Evolutionary conservation across 2,329 filamentous ascomycete genomes (phyloP).

Genomic region (Raffaelea albimanens): DNA sequence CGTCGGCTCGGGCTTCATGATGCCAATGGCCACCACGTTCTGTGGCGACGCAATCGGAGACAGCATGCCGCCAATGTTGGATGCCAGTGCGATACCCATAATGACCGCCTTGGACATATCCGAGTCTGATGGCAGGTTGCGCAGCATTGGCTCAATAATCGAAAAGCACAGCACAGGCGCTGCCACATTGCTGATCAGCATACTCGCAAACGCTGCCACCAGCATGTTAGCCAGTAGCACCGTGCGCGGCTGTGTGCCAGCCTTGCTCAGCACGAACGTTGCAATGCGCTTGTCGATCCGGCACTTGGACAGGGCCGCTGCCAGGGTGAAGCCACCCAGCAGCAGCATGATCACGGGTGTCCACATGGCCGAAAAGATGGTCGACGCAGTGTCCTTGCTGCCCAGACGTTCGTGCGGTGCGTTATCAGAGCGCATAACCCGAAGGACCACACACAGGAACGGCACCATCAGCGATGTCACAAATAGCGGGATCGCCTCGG

Average conservation of each 20-base stretch:
- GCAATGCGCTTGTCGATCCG: conserved; percentile 97
- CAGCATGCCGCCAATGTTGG: conserved; percentile 92
- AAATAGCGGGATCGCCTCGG: conserved; percentile 94
- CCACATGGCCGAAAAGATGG: conserved; percentile 96
- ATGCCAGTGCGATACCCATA: conserved; percentile 86
- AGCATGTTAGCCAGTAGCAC: conserved; percentile 98
- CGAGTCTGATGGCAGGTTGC: conserved; percentile 82
- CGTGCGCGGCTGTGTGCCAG: conserved; percentile 78
- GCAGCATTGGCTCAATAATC: conserved; percentile 94
- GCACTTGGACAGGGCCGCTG: conserved; percentile 90
- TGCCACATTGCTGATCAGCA: conserved; percentile 98
- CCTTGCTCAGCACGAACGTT: conserved; percentile 91
- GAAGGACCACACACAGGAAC: conserved; percentile 80
- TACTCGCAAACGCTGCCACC: conserved; percentile 92
- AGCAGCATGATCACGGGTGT: conserved; percentile 98
- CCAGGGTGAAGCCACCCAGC: conserved; percentile 90
- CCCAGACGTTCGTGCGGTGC: conserved; percentile 58
- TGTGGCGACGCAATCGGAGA: conserved; percentile 96
- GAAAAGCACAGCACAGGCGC: conserved; percentile 95
- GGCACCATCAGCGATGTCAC: conserved; percentile 91
- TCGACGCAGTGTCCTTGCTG: conserved; percentile 72
- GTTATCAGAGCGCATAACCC: conserved; percentile 71
- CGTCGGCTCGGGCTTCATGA: conserved; percentile 84
- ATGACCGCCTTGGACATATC: conserved; percentile 93
- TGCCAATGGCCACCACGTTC: conserved; percentile 91